Base-by-base conservation (phyloP, 257 asterid genomes). In the Petrea volubilis region DNA sequence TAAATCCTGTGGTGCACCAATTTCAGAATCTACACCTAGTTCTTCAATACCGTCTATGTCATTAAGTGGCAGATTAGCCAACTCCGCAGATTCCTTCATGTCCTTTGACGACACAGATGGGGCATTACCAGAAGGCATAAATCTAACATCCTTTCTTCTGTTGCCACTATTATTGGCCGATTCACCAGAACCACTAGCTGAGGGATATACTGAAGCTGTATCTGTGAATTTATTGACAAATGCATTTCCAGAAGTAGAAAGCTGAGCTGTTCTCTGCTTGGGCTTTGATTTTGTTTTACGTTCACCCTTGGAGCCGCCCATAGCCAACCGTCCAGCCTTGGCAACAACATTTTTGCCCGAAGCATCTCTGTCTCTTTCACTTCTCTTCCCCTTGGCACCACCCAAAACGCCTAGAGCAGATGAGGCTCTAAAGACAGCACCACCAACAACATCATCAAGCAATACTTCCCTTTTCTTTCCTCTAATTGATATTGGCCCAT, bases 321-420 rank as follows among this genome's bases (percentile, higher is more conserved):
- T 76, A 2, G 97, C 72, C 50, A 81, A 49, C 8, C 91, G 81
- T 2, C 93, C 91, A 7, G 86, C 83, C 81, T 85, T 94, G 49
- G 84, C 73, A 58, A 52, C 60, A 29, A 70, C 73, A 47, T 75
- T 78, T 74, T 77, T 81, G 25, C 44, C 51, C 41, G 86, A 78
- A 57, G 79, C 15, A 36, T 87, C 82, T 70, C 87, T 71, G 9
- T 87, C 97, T 69, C 95, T 82, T 53, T 89, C 97, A 33, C 97
- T 90, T 83, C 97, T 83, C 83, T 88, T 93, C 29, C 96, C 97
- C 84, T 90, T 93, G 5, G 92, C 87, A 73, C 96, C 89, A 21
- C 97, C 93, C 47, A 74, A 69, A 52, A 78, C 75, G 68, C 87
- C 95, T 33, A 90, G 77, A 68, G 74, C 74, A 67, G 87, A 73